Evolutionary conservation across 2,329 filamentous ascomycete species (phyloP), one percentile per base, ranked within the genome.

Genomic region (Talaromyces sp.): DNA sequence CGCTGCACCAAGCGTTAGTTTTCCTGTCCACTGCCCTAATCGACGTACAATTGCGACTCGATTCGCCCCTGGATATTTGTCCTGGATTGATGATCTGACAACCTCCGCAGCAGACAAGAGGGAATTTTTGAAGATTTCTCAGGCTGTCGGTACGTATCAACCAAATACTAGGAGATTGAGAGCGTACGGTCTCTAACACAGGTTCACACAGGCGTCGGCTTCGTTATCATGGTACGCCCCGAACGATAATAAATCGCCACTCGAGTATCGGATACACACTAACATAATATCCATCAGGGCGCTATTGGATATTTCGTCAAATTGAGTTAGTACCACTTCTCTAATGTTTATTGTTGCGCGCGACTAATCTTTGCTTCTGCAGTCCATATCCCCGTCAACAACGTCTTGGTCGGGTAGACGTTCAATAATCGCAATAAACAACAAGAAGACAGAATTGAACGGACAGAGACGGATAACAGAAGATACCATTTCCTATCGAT

Each of bases 231-330:
- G 85, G 76, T 75, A 58, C 49, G 60, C 60, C 45, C 11, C 17
- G 51, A 17, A 59, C 10, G 49, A 29, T 70, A 65, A 67, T n/a
- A n/a, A 61, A 36, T 19, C 31, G 17, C 17, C 11, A 22, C 11
- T 58, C 19, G 11, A 43, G 22, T 6, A 5, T 22, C 15, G 45
- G 53, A 15, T n/a, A 15, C 49, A 43, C 36, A 58, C 38, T 61
- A 59, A 64, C 53, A 60, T n/a, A 45, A 31, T n/a, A 63, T 68
- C 65, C 54, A 29, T 51, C 66, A 75, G 75, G 83, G 83, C 69
- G 81, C 83, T 59, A 86, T 86, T 70, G 85, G 85, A 67, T 87
- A 86, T 75, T 80, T 87, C 64, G 84, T 87, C 69, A 86, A 87
- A 78, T 76, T 87, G 75, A 86, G 84, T 86, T 73, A 69, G 83